phyloP scores from a whole-genome alignment of 805 yeast species.

The Saccharomycopsis amapae region DNA sequence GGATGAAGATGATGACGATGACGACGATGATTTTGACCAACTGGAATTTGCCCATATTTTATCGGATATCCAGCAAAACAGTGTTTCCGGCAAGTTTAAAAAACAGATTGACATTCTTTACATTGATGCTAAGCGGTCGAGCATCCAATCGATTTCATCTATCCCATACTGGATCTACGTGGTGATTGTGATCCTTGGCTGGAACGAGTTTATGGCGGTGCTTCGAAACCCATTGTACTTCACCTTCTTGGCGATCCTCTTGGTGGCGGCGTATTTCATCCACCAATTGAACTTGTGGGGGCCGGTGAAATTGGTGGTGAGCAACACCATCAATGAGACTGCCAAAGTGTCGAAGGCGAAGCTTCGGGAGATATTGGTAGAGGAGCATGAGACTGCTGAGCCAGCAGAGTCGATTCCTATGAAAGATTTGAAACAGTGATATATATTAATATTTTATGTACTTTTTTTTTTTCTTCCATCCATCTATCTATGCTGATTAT shows the following conservation, averaged over 20 bases:
- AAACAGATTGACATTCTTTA: constrained; percentile 72
- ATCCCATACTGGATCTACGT: constrained; percentile 81
- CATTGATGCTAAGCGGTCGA: constrained; percentile 83
- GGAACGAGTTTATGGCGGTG: constrained; percentile 92
- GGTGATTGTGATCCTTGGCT: constrained; percentile 70
- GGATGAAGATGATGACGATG: constrained; percentile 32
- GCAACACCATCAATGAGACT: constrained; percentile 51
- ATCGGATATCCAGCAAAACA: constrained; percentile 48
- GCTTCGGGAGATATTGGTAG: constrained; percentile 16
- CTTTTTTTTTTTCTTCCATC: no score
- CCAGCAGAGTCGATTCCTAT: constrained; percentile 15
- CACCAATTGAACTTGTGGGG: constrained; percentile 67
- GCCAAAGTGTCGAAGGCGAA: constrained; percentile 42
- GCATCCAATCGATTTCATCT: constrained; percentile 65
- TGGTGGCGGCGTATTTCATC: constrained; percentile 59
- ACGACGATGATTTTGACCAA: constrained; percentile 22
- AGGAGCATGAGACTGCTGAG: constrained; percentile 7
- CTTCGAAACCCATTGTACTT: constrained; percentile 81
- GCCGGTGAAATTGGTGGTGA: constrained; percentile 58
- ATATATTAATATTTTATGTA: no score
- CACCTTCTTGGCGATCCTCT: constrained; percentile 47
- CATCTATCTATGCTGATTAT: no score
- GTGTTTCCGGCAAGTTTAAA: constrained; percentile 52
- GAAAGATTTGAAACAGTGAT: constrained; percentile 14
- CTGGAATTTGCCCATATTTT: constrained; percentile 35